Conservation (phyloP, 163 green algal species). For the Volvox carteri region DNA sequence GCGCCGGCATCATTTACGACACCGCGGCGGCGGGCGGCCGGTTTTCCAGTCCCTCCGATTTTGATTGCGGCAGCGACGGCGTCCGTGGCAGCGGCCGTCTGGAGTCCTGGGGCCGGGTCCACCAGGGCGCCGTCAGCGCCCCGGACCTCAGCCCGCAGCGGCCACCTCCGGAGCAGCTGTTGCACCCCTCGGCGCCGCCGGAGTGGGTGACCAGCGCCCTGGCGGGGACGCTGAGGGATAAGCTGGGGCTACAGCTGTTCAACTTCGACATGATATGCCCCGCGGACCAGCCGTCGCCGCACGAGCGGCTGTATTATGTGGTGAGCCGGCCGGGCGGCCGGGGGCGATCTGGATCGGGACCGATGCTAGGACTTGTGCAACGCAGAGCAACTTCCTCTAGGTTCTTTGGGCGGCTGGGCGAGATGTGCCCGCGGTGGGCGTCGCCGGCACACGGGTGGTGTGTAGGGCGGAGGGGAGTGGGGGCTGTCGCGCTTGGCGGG, state of each 20-base stretch:
- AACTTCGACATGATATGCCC: conserved; percentile 80
- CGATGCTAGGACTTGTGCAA: no score
- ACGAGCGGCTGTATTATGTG: conserved; percentile 70
- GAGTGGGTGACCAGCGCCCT: conserved; percentile 68
- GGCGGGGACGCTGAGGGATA: conserved; percentile 57
- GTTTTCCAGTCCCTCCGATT: no score
- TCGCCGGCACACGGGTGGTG: neutral
- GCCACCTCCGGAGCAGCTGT: neutral
- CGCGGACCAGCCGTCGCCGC: conserved; percentile 33
- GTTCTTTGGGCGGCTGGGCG: no score
- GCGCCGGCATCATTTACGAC: conserved; percentile 6
- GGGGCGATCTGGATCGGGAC: no score
- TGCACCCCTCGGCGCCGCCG: conserved; percentile 55
- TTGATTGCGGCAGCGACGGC: no score
- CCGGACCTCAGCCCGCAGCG: neutral
- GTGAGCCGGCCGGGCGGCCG: conserved; percentile 37
- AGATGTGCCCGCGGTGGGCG: no score
- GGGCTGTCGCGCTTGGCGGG: no score
- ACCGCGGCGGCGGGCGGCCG: neutral
- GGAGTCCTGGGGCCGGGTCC: no score
- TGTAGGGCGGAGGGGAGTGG: neutral
- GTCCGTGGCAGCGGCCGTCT: no score
- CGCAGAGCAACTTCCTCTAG: no score
- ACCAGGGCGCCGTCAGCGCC: neutral
- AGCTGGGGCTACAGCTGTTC: conserved; percentile 76